Evolutionary conservation across 169 alveolate species (phyloP), one percentile per base, ranked within the genome.

Genomic region (Plasmodium coatneyi): DNA sequence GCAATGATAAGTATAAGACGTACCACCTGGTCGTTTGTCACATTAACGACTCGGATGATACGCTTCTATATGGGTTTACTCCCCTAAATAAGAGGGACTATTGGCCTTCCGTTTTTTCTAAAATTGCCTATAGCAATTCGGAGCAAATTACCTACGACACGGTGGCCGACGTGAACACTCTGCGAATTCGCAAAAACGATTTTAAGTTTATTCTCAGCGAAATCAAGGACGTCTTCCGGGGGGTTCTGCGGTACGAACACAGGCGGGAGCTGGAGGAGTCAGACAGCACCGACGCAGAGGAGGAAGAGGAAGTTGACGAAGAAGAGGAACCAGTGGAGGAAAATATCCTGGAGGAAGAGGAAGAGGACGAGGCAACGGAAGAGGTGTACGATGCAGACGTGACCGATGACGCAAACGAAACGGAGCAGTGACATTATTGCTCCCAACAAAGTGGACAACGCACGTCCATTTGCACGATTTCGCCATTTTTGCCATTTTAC

Each of bases 1-100:
- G 93, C 34, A 76, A 43, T 74, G 93, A 84, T n/a, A 84, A 84
- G 74, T 84, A 84, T 22, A 84, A 84, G 60, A 84, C 93, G 1
- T 84, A 84, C 41, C 93, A 84, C 41, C 86, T 84, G 5, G 25
- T 84, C 6, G 93, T 84, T 5, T 84, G 93, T 52, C 83, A 84
- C 43, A 84, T 84, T 7, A 84, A 32, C 30, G 93, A 84, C 16
- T 74, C 93, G 1, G 93, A 84, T 28, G 93, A 84, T 9, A 74
- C 93, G 7, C 76, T 84, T 4, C 34, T 84, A 4, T 84, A 84
- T 84, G 93, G 93, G 3, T 84, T 84, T 39, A 72, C 86, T 32
- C 93, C 93, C 4, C 80, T 84, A 19, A 84, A 84, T 36, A 84
- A 74, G 49, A 72, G 43, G 36, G 93, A 84, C 16, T 84, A 84